phyloP scores from a whole-genome alignment of 2,329 filamentous ascomycete genomes.

The Alternaria ventricosa region DNA sequence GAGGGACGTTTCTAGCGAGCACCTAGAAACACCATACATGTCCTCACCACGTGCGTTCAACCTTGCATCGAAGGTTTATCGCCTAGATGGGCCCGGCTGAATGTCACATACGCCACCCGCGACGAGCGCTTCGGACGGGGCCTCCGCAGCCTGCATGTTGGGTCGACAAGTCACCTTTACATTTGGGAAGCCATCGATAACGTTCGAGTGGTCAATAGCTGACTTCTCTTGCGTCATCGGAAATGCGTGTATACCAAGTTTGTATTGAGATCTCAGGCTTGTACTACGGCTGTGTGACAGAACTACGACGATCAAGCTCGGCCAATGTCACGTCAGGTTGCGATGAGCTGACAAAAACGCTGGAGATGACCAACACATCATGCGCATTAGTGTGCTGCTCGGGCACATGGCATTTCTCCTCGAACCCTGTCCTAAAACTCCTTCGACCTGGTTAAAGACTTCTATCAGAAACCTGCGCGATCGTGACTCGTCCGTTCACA shows the following conservation, averaged over 20 bases:
- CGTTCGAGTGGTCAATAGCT: not conserved
- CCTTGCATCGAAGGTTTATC: not conserved
- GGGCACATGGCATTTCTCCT: not conserved
- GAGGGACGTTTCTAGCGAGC: not conserved
- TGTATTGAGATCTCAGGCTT: not conserved
- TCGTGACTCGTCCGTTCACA: slow-evolving; percentile 3
- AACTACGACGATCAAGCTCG: not conserved
- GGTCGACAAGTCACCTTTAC: not conserved
- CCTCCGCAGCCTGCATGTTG: not conserved
- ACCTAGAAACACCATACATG: not conserved
- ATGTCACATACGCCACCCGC: slow-evolving; percentile 16
- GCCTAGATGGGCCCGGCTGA: slow-evolving; percentile 28
- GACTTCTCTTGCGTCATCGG: not conserved
- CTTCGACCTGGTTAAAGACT: not conserved
- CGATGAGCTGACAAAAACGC: not conserved
- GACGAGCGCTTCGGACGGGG: not conserved
- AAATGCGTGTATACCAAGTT: not conserved
- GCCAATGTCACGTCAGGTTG: not conserved
- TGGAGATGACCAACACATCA: not conserved
- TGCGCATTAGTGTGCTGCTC: not conserved
- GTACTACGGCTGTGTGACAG: not conserved
- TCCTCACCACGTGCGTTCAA: slow-evolving; percentile 1
- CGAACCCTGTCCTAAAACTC: not conserved
- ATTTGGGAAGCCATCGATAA: not conserved
- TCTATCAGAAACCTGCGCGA: slow-evolving; percentile 5